Evolutionary conservation across 129 eudicot species (phyloP).

Genomic region (Chrysanthemum seticuspe): DNA sequence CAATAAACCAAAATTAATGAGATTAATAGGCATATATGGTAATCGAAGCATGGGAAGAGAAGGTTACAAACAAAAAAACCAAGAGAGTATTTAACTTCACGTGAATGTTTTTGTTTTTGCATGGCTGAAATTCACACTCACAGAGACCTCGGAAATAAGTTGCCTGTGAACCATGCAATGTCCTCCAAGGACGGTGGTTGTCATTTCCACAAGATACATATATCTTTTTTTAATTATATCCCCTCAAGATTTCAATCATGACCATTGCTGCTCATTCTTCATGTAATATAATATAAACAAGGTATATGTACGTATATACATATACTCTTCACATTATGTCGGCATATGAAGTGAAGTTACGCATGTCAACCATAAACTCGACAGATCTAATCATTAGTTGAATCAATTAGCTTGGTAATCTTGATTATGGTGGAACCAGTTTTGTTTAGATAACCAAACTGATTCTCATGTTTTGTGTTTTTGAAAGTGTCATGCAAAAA

Average conservation of each 20-base stretch:
- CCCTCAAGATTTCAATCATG: background rate
- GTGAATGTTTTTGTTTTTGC: conserved; percentile 39
- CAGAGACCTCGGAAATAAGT: conserved; percentile 15
- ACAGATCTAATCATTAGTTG: no score
- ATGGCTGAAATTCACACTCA: conserved; percentile 10
- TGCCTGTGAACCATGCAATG: conserved; percentile 37
- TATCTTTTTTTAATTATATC: background rate
- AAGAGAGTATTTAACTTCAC: conserved; percentile 13
- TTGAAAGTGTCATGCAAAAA: no score
- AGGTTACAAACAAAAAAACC: conserved; percentile 17
- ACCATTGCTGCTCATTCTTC: no score
- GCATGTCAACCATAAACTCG: no score
- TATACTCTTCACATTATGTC: no score
- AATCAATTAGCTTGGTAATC: no score
- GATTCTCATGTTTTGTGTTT: no score
- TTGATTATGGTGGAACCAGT: no score
- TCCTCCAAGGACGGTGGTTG: conserved; percentile 8
- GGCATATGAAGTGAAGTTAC: no score
- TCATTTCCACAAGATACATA: conserved; percentile 13
- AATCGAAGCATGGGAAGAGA: conserved; percentile 16
- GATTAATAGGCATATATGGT: background rate
- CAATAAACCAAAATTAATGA: background rate
- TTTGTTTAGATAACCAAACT: no score
- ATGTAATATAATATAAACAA: no score
- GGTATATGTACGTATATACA: no score